Conservation (phyloP, 2,329 filamentous ascomycete genomes). For the Fonsecaea multimorphosa region DNA sequence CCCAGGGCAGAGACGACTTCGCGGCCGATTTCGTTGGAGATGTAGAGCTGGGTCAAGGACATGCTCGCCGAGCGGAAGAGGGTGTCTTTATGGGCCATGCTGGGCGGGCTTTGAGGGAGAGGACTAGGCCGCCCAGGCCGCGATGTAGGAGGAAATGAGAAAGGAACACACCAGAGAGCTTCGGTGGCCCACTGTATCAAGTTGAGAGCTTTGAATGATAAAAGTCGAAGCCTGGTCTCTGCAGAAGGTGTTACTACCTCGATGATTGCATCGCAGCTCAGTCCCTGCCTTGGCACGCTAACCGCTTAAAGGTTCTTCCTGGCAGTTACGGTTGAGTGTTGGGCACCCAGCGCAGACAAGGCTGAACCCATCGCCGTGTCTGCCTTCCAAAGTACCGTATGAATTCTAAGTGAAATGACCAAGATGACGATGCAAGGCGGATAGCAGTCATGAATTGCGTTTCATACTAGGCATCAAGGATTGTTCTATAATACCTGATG, state of each 20-base stretch:
- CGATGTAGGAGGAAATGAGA: neutral
- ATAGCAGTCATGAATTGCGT: neutral
- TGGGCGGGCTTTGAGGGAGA: conserved; percentile 27
- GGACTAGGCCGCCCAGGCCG: conserved; percentile 39
- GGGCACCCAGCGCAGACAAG: neutral
- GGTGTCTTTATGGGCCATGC: conserved; percentile 77
- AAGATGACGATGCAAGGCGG: neutral
- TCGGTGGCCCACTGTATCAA: conserved; percentile 17
- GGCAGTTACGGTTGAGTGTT: conserved; percentile 2
- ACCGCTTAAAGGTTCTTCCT: conserved; percentile 21
- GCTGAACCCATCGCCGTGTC: neutral
- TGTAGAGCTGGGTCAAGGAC: conserved; percentile 99
- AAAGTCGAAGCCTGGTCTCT: conserved; percentile 31
- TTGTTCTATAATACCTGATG: neutral
- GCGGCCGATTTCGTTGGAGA: conserved; percentile 96
- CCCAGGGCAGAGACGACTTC: conserved; percentile 96
- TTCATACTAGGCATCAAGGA: neutral
- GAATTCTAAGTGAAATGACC: no score
- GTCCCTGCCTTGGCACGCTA: conserved; percentile 19
- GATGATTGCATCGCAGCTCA: conserved; percentile 30
- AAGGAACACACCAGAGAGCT: conserved; percentile 20
- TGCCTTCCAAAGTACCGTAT: no score
- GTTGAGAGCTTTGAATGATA: conserved; percentile 17
- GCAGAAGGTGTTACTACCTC: conserved; percentile 2
- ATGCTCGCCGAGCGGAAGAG: conserved; percentile 99